Evolutionary conservation across 2,329 filamentous ascomycete species (phyloP).

Genomic region (Venturia asperata): DNA sequence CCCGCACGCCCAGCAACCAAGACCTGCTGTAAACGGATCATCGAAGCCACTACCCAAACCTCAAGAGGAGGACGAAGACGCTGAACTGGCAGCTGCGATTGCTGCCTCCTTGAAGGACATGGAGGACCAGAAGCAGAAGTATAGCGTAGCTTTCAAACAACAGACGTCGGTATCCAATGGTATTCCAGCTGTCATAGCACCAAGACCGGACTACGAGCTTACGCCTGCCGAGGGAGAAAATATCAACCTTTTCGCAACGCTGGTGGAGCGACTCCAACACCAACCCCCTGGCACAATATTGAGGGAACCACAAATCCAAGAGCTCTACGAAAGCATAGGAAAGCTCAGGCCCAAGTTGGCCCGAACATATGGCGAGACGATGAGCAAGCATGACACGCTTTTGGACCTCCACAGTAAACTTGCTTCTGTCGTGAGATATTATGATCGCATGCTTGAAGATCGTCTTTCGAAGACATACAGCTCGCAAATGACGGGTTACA

Average conservation of each 20-base stretch:
- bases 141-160: conserved; percentile 75
- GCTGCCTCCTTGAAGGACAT: conserved; percentile 91
- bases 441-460: conserved; percentile 96
- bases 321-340: conserved; percentile 96
- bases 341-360: conserved; percentile 86
- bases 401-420: conserved; percentile 92
- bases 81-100: conserved; percentile 89
- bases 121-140: conserved; percentile 94
- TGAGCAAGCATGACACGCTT: conserved; percentile 98
- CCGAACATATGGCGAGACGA: conserved; percentile 93
- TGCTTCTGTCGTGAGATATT: conserved; percentile 92
- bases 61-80: conserved; percentile 74
- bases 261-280: conserved; percentile 90
- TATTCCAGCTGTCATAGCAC: conserved; percentile 44
- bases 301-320: conserved; percentile 95
- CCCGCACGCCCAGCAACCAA: conserved; percentile 49
- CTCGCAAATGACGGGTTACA: conserved; percentile 53
- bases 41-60: conserved; percentile 36
- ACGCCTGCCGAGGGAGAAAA: conserved; percentile 93
- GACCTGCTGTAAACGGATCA: conserved; percentile 30
- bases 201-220: conserved; percentile 91
- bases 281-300: conserved; percentile 93
- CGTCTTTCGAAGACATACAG: conserved; percentile 87
- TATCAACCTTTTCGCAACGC: conserved; percentile 88
- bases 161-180: conserved; percentile 55